These are phyloP conservation scores for Kazachstania africana DNA, from an alignment of 805 yeast species.

Conservation along the genomic window DNA sequence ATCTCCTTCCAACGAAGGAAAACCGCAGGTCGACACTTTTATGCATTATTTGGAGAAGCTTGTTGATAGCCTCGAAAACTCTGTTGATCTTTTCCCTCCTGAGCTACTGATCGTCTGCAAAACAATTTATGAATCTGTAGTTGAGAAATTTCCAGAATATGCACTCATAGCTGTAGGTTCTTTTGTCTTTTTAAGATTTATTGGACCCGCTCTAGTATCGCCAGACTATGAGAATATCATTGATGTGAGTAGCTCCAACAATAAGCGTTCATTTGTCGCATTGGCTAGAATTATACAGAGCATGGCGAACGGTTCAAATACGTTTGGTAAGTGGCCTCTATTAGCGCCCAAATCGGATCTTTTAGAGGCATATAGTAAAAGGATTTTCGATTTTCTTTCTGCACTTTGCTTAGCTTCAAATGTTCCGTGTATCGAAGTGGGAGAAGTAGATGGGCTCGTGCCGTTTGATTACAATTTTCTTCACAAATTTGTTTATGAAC, in stretches of 20 bases:
- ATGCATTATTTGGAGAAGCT: constrained; percentile 41
- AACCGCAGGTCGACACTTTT: constrained; percentile 35
- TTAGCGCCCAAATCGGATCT: constrained; percentile 31
- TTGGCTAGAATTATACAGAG: constrained; percentile 73
- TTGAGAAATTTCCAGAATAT: constrained; percentile 48
- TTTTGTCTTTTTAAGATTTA: constrained; percentile 63
- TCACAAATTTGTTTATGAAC: constrained; percentile 38
- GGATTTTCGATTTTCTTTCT: constrained; percentile 31
- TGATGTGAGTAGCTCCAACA: constrained; percentile 27
- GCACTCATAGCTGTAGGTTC: constrained; percentile 68
- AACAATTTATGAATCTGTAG: constrained; percentile 44
- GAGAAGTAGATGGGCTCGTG: constrained; percentile 10
- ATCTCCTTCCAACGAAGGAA: constrained; percentile 11
- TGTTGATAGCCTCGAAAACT: constrained; percentile 43
- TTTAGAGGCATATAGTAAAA: constrained; percentile 26
- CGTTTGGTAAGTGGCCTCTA: constrained; percentile 50
- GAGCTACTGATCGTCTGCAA: constrained; percentile 61
- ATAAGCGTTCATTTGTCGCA: constrained; percentile 56
- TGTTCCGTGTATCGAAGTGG: constrained; percentile 10
- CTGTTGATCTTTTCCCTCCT: constrained; percentile 48
- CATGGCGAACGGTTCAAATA: constrained; percentile 69
- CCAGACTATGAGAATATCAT: constrained; percentile 45
- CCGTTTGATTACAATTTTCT: constrained; percentile 27
- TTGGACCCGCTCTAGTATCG: constrained; percentile 86
- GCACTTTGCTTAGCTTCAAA: constrained; percentile 16